Base-by-base conservation (phyloP, 106 monocot genomes). In the Dendrobium chrysotoxum region DNA sequence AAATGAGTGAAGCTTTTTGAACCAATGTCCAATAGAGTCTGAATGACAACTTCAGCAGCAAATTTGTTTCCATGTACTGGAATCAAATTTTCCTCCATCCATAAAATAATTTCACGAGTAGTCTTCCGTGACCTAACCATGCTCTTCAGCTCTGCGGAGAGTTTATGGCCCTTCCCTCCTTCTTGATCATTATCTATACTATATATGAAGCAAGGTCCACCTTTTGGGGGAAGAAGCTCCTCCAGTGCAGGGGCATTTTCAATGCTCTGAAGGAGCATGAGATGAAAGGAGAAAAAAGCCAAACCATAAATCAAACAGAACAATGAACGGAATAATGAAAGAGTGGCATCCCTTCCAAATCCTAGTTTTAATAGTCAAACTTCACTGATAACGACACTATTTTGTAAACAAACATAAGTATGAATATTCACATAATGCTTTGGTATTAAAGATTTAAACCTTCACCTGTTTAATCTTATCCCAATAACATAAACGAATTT, bases 1-100 rank as follows among this genome's bases (percentile, higher is more conserved):
- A 98, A 81, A 89, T 98, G 97, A 78, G 94, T 98, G 78, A 98
- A 98, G 81, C 97, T 98, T 81, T 98, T 98, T 38, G 94, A 98
- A 79, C 97, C 97, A 88, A 98, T 92, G 71, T 98, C 88, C 80
- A 98, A 79, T 72, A 98, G 84, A 31, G 94, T 98, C 55, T 98
- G 94, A 68, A 88, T 82, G 23, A 94, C 89, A 77, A 98, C 86
- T 91, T 92, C 92, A 75, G 84, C 46, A 53, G 97, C 89, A 85
- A 88, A 53, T 80, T 86, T 85, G 35, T 68, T 73, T 41, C 92
- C 89, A 82, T 94, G 90, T 15, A 45, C 67, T 40, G 90, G 70
- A 85, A 86, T 84, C 84, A 94, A 77, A 75, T 46, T 86, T 77
- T 92, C 92, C 41, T 94, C 92, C 20, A 88, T 35, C 97, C 97